Base-by-base conservation (phyloP, 2,329 filamentous ascomycete genomes). In the Onygenales sp. region DNA sequence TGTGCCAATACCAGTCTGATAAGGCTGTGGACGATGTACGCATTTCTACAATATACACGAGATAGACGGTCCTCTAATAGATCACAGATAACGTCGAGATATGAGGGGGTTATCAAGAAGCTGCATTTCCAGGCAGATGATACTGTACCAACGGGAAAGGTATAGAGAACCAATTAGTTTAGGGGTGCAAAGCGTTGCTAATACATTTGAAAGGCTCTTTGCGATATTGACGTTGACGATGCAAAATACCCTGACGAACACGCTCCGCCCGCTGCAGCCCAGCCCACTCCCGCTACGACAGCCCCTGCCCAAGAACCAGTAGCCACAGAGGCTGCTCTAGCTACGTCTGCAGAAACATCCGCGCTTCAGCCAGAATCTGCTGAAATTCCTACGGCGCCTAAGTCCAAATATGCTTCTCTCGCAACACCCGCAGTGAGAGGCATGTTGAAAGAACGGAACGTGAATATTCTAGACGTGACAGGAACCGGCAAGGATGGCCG, bases 1-100 rank as follows among this genome's bases (percentile, higher is more conserved):
- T 98, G 46, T 98, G 93, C 73, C 93, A 98, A 74, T 94, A 98
- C 44, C 93, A 97, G 70, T 96, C 91, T 64, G 93, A 98, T 74
- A 98, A 98, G 72, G 93, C 93, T 27, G 78, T 80, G 49, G 78
- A 80, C 48, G 79, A 82, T 70, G 78, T 81, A 59, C 9, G 66
- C 44, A 54, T 54, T 43, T 8, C 39, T 9, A 13, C 27, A 13
- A 42, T 5, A 32, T 17, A 14, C 11, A 4, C 33, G 0, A 32
- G 9, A 17, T 17, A 36, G 21, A 10, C 10, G 31, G 33, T 21
- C n/a, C 39, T 14, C 43, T 36, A 45, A 37, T 14, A 43, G 54
- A 54, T 48, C 33, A 10, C 2, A 97, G 78, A 98, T 98, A 62
- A 97, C 93, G 40, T 96, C 91, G 63, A 85, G 93, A 52, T 98